phyloP scores from a whole-genome alignment of 306 rosid genomes.

The Chamaecrista fasciculata region DNA sequence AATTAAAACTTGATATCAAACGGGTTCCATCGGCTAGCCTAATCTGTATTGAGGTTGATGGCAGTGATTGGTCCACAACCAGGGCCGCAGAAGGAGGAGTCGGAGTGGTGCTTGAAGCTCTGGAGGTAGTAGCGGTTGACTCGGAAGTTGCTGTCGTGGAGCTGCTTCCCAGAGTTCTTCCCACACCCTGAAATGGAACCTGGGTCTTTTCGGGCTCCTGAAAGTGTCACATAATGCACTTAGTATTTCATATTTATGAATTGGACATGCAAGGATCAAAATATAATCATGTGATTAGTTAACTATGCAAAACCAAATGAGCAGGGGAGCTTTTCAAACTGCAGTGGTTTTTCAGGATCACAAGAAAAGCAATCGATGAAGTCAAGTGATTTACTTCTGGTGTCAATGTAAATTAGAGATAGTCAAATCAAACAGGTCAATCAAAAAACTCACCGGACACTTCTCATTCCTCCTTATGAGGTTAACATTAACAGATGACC shows the following conservation, averaged over 20 bases:
- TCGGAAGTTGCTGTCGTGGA: constrained; percentile 47
- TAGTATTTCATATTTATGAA: background rate
- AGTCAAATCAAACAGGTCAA: background rate
- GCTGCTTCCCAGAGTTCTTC: constrained; percentile 77
- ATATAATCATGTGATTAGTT: background rate
- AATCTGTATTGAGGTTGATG: constrained; percentile 64
- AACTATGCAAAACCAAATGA: background rate
- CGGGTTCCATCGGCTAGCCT: constrained; percentile 84
- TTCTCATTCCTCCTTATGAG: constrained; percentile 64
- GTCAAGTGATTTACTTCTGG: constrained; percentile 1
- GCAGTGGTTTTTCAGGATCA: background rate
- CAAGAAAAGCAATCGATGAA: background rate
- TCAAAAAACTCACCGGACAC: constrained; percentile 53
- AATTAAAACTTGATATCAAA: constrained; percentile 55
- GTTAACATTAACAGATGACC: constrained; percentile 66
- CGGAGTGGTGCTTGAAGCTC: constrained; percentile 37
- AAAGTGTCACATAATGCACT: constrained; percentile 12
- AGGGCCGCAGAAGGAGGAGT: constrained; percentile 37
- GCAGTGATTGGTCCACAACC: constrained; percentile 61
- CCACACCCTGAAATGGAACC: constrained; percentile 70
- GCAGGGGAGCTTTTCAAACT: background rate
- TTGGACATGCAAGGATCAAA: background rate
- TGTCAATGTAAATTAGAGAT: background rate
- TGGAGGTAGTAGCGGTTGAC: constrained; percentile 32
- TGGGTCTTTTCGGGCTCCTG: constrained; percentile 64